A percentile compares a stretch with the other conserved stretches of the same genome.
These are phyloP conservation scores for Fomitopsis palustris DNA, from an alignment of 1,284 basidiomycete species.

Conservation along the genomic window DNA sequence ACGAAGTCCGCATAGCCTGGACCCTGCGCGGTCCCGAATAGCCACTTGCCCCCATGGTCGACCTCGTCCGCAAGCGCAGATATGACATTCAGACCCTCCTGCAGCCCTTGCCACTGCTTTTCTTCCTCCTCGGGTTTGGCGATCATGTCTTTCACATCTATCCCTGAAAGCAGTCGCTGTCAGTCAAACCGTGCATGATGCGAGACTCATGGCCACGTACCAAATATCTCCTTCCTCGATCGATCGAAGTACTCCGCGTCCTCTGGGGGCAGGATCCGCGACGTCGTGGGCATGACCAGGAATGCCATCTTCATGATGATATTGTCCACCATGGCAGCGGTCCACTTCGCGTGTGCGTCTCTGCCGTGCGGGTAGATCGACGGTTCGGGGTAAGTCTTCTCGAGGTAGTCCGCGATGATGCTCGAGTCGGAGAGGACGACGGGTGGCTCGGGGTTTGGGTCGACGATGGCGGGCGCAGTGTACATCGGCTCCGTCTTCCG, in stretches of 20 bases:
- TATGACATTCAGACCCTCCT: neutral
- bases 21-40: neutral
- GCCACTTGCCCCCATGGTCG: constrained; percentile 2
- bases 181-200: neutral
- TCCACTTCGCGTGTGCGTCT: constrained; percentile 8
- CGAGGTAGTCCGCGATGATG: constrained; percentile 40
- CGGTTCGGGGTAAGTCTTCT: constrained; percentile 36
- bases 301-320: neutral
- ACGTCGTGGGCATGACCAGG: constrained; percentile 3
- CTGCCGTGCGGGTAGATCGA: constrained; percentile 22
- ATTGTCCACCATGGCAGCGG: neutral
- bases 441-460: neutral
- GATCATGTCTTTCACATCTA: constrained; percentile 4
- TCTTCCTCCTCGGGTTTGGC: constrained; percentile 1
- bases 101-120: neutral
- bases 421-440: constrained; percentile 35
- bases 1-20: constrained; percentile 8
- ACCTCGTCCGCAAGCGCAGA: constrained; percentile 1
- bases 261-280: neutral
- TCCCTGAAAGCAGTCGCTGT: neutral
- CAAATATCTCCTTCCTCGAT: constrained; percentile 1
- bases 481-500: neutral
- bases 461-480: constrained; percentile 6
- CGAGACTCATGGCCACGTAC: too few relatives aligned
- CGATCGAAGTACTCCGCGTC: neutral